phyloP scores from a whole-genome alignment of 2,329 filamentous ascomycete genomes.

The Fusarium stilboides region DNA sequence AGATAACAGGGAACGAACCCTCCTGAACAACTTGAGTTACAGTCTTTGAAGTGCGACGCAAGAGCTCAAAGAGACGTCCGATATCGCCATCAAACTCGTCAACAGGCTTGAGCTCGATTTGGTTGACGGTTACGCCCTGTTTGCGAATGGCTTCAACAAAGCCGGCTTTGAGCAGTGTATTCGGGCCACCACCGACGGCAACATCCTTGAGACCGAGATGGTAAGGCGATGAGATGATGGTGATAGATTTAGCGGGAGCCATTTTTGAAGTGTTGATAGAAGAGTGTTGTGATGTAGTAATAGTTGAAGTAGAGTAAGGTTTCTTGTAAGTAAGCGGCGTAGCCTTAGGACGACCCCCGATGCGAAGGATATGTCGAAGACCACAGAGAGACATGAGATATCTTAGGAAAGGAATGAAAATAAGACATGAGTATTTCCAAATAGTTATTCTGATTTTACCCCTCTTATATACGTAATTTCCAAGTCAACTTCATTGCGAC shows the following conservation, averaged over 20 bases:
- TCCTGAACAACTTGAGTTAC: not conserved
- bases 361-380: not conserved
- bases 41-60: constrained; percentile 1
- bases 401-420: not conserved
- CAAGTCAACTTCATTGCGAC: not conserved
- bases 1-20: constrained; percentile 5
- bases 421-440: not conserved
- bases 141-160: constrained; percentile 6
- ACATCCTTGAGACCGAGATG: not conserved
- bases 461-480: not conserved
- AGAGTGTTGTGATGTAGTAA: not conserved
- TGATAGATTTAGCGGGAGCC: constrained; percentile 3
- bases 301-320: not conserved
- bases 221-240: not conserved
- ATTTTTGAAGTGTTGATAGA: not conserved
- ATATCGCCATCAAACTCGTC: constrained; percentile 18
- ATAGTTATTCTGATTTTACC: not conserved
- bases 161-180: constrained; percentile 6
- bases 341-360: not conserved
- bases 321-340: not conserved
- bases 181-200: constrained; percentile 9
- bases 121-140: constrained; percentile 4
- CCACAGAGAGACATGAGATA: not conserved
- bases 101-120: not conserved
- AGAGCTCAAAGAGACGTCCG: constrained; percentile 11